These are phyloP conservation scores for Penicillium malachiteum DNA, from an alignment of 495 filamentous ascomycete species.

Conservation along the genomic window DNA sequence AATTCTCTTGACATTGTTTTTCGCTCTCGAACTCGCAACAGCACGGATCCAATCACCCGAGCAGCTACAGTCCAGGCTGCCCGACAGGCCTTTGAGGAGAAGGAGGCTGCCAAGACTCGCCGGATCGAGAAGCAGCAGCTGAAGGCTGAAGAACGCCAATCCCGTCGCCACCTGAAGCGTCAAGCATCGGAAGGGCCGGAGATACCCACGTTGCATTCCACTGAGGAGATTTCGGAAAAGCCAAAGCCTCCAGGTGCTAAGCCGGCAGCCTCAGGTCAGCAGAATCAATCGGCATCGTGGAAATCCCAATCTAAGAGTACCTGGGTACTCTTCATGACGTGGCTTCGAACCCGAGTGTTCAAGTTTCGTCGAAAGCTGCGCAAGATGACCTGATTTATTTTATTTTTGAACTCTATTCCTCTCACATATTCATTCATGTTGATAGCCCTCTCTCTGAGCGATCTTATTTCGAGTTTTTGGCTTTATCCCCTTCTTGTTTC, in stretches of 20 bases:
- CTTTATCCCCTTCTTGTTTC: background rate
- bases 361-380: slow-evolving; percentile 42
- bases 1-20: slow-evolving; percentile 59
- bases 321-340: slow-evolving; percentile 50
- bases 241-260: slow-evolving; percentile 2
- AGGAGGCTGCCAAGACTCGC: slow-evolving; percentile 57
- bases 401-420: slow-evolving; percentile 6
- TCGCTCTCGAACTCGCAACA: slow-evolving; percentile 45
- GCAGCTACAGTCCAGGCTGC: slow-evolving; percentile 55
- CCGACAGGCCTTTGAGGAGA: slow-evolving; percentile 57
- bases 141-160: slow-evolving; percentile 47
- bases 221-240: slow-evolving; percentile 18
- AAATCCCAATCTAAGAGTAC: slow-evolving; percentile 43
- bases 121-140: slow-evolving; percentile 55
- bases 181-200: slow-evolving; percentile 14
- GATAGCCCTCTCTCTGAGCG: background rate
- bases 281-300: slow-evolving; percentile 22
- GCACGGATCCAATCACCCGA: slow-evolving; percentile 49
- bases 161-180: slow-evolving; percentile 36
- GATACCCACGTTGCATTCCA: slow-evolving; percentile 9
- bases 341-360: slow-evolving; percentile 47
- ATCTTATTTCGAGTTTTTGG: background rate
- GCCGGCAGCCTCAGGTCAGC: background rate
- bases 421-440: background rate
- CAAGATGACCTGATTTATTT: slow-evolving; percentile 25